Conservation (phyloP, 1,284 basidiomycete genomes). For the Tilletiopsis washingtonensis region DNA sequence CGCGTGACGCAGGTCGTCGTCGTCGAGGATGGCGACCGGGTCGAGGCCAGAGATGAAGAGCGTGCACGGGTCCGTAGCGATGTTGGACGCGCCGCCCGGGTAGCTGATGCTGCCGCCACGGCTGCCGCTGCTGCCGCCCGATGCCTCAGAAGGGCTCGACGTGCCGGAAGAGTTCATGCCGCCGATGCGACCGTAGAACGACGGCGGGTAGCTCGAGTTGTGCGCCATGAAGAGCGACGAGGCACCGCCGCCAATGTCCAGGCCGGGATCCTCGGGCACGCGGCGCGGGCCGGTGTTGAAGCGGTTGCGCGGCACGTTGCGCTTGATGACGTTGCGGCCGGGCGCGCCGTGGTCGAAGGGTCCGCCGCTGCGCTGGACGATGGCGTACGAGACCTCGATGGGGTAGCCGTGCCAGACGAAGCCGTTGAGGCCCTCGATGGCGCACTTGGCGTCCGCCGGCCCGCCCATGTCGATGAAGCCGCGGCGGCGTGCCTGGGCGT, state of each 20-base stretch:
- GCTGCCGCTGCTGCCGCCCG: not conserved
- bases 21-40: conserved; percentile 8
- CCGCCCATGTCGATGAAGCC: conserved; percentile 45
- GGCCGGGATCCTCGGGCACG: conserved; percentile 8
- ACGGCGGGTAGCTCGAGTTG: not conserved
- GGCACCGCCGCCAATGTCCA: not conserved
- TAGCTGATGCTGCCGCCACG: not conserved
- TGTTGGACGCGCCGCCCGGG: not conserved
- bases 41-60: conserved; percentile 15
- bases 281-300: conserved; percentile 22
- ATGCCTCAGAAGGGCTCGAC: not conserved
- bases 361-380: conserved; percentile 40
- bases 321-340: conserved; percentile 16
- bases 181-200: too few relatives aligned
- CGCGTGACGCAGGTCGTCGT: conserved; percentile 8
- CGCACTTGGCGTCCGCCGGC: conserved; percentile 26
- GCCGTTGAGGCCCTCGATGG: conserved; percentile 34
- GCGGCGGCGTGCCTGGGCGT: conserved; percentile 41
- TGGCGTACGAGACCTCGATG: conserved; percentile 45
- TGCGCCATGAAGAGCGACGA: not conserved
- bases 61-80: conserved; percentile 2
- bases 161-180: not conserved
- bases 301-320: conserved; percentile 24
- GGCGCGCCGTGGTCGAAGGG: conserved; percentile 21
- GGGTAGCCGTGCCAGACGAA: conserved; percentile 42